Evolutionary conservation across 2,329 filamentous ascomycete genomes (phyloP), one percentile per base, ranked within the genome.

Genomic region (Ascochyta clinopodiicola): DNA sequence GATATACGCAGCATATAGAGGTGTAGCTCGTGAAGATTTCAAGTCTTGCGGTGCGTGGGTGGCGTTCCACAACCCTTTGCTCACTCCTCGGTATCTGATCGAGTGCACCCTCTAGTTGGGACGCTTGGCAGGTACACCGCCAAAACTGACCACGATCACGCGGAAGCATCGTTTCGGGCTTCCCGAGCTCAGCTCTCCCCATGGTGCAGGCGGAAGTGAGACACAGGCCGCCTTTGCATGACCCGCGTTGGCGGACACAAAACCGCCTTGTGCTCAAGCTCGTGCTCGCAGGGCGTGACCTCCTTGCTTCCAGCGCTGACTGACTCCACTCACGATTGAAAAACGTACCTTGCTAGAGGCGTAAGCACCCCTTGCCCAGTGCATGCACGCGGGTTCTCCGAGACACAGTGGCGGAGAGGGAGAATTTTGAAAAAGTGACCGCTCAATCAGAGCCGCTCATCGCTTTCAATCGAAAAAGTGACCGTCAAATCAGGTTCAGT

Each of bases 101-200:
- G 25, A 29, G 25, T 29, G 25, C 25, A 29, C 25, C 29, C 29
- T 15, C 9, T 12, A 9, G 12, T 9, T 17, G 13, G 21, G 29
- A 36, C n/a, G 8, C 36, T 56, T 51, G 52, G 52, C 52, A 56
- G 52, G 52, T 34, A 56, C 46, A 22, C 43, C 43, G 43, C 46
- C 37, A 38, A 34, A 34, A 47, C 1, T 21, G 15, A 46, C 40
- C 42, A 22, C 17, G 27, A 22, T 50, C 17, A 37, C 22, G 24
- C 39, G 47, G 46, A 44, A 38, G 19, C 3, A 31, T 46, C 52
- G 43, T 43, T 46, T 56, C 46, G 46, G 40, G 17, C 36, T 56
- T 36, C 42, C 37, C 36, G 36, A 29, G 9, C 3, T 15, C 9
- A 13, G 34, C 17, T 25, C n/a, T 22, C 2, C 24, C 2, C 24